Conservation (phyloP, 2,329 filamentous ascomycete genomes). For the Amphichorda felina region DNA sequence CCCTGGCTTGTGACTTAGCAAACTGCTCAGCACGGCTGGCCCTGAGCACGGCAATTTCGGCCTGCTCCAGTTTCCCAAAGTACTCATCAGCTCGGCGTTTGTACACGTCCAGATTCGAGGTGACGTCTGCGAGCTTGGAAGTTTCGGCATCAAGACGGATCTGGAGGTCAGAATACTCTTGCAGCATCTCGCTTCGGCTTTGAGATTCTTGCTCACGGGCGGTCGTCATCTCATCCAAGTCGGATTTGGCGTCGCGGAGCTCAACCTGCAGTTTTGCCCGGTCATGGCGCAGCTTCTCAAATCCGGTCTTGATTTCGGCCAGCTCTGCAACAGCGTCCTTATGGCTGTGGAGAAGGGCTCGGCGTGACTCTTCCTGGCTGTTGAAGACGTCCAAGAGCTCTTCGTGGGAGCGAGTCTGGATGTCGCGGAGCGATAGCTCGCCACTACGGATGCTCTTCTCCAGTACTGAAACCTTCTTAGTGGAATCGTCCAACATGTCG, state of each 20-base stretch:
- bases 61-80: conserved; percentile 93
- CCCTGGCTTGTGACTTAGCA: conserved; percentile 76
- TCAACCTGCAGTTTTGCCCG: conserved; percentile 75
- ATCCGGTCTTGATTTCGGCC: conserved; percentile 73
- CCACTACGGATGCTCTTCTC: conserved; percentile 81
- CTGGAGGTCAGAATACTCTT: conserved; percentile 89
- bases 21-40: conserved; percentile 88
- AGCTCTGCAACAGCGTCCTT: conserved; percentile 79
- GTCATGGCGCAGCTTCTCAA: conserved; percentile 75
- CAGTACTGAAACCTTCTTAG: conserved; percentile 80
- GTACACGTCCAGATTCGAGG: conserved; percentile 75
- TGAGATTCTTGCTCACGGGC: conserved; percentile 77
- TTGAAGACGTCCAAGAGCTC: conserved; percentile 88
- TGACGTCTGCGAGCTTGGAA: conserved; percentile 74
- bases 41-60: conserved; percentile 90
- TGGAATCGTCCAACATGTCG: conserved; percentile 87
- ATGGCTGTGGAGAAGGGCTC: conserved; percentile 70
- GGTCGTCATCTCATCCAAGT: conserved; percentile 67
- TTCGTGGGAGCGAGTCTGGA: conserved; percentile 88
- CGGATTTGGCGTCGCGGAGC: conserved; percentile 70
- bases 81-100: conserved; percentile 91
- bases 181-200: conserved; percentile 77
- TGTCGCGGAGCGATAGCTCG: conserved; percentile 77
- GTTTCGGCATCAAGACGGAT: conserved; percentile 84
- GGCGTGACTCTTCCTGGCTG: conserved; percentile 81